A percentile compares a stretch with the other conserved stretches of the same genome.
Evolutionary conservation across 768 basidiomycete species (phyloP).

Genomic region (Boletus reticuloceps): DNA sequence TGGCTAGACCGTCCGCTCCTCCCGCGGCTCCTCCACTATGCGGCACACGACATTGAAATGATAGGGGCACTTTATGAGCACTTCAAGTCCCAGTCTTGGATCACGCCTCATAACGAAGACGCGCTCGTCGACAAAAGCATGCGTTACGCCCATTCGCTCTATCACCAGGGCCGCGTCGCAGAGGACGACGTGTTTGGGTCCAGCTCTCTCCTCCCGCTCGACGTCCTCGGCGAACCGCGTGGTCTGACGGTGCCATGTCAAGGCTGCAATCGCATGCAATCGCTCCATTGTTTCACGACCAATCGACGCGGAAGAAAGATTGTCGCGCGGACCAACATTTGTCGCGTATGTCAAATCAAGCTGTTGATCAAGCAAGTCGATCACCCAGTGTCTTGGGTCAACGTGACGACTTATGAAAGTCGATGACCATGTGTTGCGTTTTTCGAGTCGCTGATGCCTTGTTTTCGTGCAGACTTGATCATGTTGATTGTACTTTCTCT

Average conservation of each 20-base stretch:
- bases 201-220: conserved; percentile 23
- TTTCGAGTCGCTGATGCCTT: conserved; percentile 5
- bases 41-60: conserved; percentile 42
- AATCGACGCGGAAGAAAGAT: conserved; percentile 15
- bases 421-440: neutral
- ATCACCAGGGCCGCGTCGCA: conserved; percentile 25
- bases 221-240: conserved; percentile 24
- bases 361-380: conserved; percentile 23
- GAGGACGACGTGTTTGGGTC: conserved; percentile 26
- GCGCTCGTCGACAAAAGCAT: conserved; percentile 24
- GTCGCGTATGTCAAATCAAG: conserved; percentile 32
- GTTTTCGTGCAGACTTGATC: conserved; percentile 14
- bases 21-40: conserved; percentile 36
- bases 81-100: conserved; percentile 29
- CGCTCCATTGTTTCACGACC: conserved; percentile 27
- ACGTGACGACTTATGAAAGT: conserved; percentile 17
- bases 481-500: neutral
- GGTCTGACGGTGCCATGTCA: conserved; percentile 24
- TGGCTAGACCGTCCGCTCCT: conserved; percentile 41
- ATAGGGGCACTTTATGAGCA: conserved; percentile 35
- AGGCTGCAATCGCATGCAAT: conserved; percentile 28
- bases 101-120: conserved; percentile 14
- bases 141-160: conserved; percentile 29
- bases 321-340: conserved; percentile 22
- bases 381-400: conserved; percentile 22